A percentile compares a stretch with the other conserved stretches of the same genome.
Conservation (phyloP, 108 stramenopile genomes). For the Bacterosira constricta region DNA sequence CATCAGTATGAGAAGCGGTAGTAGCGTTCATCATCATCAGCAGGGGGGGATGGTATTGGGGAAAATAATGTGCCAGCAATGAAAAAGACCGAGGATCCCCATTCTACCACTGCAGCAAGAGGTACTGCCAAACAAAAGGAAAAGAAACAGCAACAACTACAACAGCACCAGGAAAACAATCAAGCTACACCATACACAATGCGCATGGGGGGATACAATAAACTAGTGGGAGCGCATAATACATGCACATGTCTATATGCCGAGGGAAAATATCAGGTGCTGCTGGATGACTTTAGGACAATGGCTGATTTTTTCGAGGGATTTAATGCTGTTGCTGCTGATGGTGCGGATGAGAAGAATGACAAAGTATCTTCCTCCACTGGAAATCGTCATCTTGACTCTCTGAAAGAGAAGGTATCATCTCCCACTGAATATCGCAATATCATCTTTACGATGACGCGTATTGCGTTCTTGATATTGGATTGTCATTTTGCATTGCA, state of each 20-base stretch:
- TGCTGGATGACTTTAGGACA: no score
- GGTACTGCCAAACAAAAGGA: background rate
- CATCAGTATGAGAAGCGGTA: no score
- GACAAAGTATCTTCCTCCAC: background rate
- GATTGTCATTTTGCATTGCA: slow-evolving; percentile 29
- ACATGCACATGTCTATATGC: background rate
- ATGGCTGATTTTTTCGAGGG: no score
- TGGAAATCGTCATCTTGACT: background rate
- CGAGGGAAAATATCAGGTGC: background rate
- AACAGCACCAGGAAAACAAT: background rate
- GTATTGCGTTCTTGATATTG: slow-evolving; percentile 25
- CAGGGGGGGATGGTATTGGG: no score
- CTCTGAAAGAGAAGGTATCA: background rate
- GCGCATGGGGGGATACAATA: background rate
- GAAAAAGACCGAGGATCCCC: no score
- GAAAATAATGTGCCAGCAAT: no score
- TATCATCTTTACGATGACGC: slow-evolving; percentile 1
- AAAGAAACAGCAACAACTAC: background rate
- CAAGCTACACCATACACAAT: background rate
- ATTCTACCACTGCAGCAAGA: background rate
- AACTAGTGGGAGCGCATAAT: background rate
- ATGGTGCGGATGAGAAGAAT: background rate
- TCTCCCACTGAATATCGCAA: background rate
- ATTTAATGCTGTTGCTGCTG: background rate
- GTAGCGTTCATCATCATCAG: no score